Conservation (phyloP, 2,329 filamentous ascomycete genomes). For the Colletotrichum falcatum region DNA sequence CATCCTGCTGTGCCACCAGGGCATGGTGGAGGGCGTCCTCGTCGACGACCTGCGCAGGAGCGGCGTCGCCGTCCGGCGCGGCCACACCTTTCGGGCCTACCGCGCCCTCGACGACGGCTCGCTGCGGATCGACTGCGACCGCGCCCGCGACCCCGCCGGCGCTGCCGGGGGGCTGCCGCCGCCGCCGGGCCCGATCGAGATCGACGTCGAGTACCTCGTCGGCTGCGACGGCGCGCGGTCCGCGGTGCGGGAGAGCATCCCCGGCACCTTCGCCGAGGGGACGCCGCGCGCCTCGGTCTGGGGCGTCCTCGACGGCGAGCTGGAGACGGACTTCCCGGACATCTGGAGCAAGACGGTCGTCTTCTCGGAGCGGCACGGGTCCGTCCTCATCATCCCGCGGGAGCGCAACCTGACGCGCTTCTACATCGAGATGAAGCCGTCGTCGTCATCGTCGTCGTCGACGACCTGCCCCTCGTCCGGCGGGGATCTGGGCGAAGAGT, state of each 20-base stretch:
- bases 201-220: slow-evolving; percentile 63
- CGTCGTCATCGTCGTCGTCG: slow-evolving; percentile 50
- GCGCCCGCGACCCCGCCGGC: too few relatives aligned
- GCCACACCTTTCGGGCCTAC: slow-evolving; percentile 25
- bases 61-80: slow-evolving; percentile 60
- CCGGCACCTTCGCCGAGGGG: slow-evolving; percentile 56
- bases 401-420: slow-evolving; percentile 68
- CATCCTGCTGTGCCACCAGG: slow-evolving; percentile 62
- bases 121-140: slow-evolving; percentile 8
- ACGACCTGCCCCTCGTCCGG: too few relatives aligned
- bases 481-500: slow-evolving; percentile 65
- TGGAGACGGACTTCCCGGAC: slow-evolving; percentile 71
- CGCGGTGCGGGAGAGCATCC: slow-evolving; percentile 63
- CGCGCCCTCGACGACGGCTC: not conserved
- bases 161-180: too few relatives aligned
- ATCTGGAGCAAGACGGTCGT: slow-evolving; percentile 70
- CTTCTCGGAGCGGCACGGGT: slow-evolving; percentile 65
- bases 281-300: slow-evolving; percentile 53
- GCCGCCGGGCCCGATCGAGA: slow-evolving; percentile 21
- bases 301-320: slow-evolving; percentile 68
- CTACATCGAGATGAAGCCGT: slow-evolving; percentile 49
- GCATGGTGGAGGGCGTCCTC: slow-evolving; percentile 69
- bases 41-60: slow-evolving; percentile 65
- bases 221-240: slow-evolving; percentile 71
- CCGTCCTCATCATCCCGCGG: slow-evolving; percentile 69